Evolutionary conservation across 768 basidiomycete genomes (phyloP), one percentile per base, ranked within the genome.

Genomic region (Psilocybe subaeruginosa): DNA sequence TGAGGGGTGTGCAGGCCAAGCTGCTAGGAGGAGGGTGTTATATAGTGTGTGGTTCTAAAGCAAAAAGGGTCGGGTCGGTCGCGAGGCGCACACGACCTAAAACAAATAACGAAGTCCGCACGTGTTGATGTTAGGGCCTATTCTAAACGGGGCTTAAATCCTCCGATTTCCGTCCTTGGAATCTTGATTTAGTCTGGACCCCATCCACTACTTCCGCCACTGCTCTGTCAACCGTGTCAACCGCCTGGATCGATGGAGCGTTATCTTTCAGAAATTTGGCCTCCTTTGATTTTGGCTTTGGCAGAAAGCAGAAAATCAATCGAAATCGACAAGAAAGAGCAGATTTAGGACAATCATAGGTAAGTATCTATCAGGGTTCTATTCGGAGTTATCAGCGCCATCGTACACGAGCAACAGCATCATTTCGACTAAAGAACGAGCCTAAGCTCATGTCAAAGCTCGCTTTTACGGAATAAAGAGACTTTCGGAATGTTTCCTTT

Each of bases 1-100:
- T 4, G 55, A 43, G 39, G 29, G 23, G 23, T 23, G 23, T 29
- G 41, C 54, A 54, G 39, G 53, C 53, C 17, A 41, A 19, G 35
- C 23, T 37, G 29, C 27, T 29, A 56, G 54, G 19, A 39, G 27
- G n/a, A n/a, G 17, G 41, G 16, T 14, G 23, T 39, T 56, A 29
- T 45, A 46, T 31, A 45, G 54, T 11, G 6, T 56, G 43, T 31
- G 48, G 35, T 47, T 30, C 49, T 23, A 30, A 41, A 12, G 51
- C 14, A 45, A 52, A 50, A 59, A n/a, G 37, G n/a, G 9, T 19
- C 27, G 23, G 27, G 27, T 14, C 43, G 41, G 41, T 49, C 56
- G 19, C 52, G 35, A 35, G 35, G 33, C 59, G 59, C 59, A 60
- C 59, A 55, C 59, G 59, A 60, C 47, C 54, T 49, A 60, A 54